Percentiles rank a stretch among this genome's conserved stretches.
phyloP scores from a whole-genome alignment of 2,329 filamentous ascomycete species.

The Fusarium nematophilum region DNA sequence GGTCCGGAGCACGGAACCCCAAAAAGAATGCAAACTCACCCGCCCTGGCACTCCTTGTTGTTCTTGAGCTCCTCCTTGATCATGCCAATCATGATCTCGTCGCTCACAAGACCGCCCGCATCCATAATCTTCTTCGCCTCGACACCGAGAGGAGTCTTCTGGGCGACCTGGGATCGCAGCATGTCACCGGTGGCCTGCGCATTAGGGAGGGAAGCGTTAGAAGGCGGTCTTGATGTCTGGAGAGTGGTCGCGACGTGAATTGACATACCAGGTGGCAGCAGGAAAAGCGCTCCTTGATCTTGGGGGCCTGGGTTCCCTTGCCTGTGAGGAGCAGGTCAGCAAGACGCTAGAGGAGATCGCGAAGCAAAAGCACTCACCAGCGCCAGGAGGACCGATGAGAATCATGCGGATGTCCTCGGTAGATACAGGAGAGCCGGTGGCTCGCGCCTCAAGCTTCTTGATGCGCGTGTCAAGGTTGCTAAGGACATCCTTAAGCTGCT shows the following conservation, averaged over 20 bases:
- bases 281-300: constrained; percentile 97
- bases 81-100: constrained; percentile 99
- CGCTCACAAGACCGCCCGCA: constrained; percentile 94
- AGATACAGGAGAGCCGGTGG: constrained; percentile 65
- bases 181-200: constrained; percentile 95
- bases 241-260: constrained; percentile 25
- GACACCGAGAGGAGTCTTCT: constrained; percentile 93
- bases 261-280: constrained; percentile 91
- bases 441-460: constrained; percentile 81
- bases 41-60: constrained; percentile 96
- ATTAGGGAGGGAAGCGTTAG: constrained; percentile 32
- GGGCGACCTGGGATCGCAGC: constrained; percentile 97
- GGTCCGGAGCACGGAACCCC: constrained; percentile 9
- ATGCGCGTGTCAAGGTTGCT: constrained; percentile 87
- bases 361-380: constrained; percentile 72
- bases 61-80: constrained; percentile 96
- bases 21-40: constrained; percentile 66
- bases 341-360: constrained; percentile 7
- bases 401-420: constrained; percentile 89
- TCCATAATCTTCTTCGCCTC: constrained; percentile 99
- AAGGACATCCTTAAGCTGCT: constrained; percentile 86
- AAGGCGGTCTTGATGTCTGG: not conserved
- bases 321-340: constrained; percentile 64
- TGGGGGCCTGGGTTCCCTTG: constrained; percentile 98
- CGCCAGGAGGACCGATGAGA: constrained; percentile 95